A percentile compares a stretch with the other conserved stretches of the same genome.
Conservation (phyloP, 768 basidiomycete species). For the Tephrocybe sp. region DNA sequence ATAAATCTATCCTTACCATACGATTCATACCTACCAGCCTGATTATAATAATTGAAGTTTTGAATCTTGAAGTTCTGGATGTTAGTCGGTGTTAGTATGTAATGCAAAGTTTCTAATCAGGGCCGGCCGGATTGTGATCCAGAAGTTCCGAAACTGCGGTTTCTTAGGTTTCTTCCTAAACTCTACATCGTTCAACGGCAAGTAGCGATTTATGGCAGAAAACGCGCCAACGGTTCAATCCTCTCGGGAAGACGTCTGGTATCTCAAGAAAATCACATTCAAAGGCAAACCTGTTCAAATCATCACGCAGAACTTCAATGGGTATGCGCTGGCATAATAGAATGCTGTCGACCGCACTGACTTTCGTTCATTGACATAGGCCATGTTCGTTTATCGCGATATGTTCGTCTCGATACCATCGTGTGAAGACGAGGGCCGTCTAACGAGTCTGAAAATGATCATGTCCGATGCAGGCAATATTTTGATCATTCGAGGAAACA, state of each 20-base stretch:
- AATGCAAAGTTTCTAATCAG: no score
- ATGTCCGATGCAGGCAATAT: slow-evolving; percentile 65
- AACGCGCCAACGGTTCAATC: slow-evolving; percentile 32
- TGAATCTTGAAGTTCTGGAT: no score
- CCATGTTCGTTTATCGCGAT: slow-evolving; percentile 92
- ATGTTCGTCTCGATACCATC: slow-evolving; percentile 45
- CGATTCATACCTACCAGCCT: no score
- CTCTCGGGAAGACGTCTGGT: slow-evolving; percentile 67
- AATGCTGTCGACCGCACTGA: slow-evolving; percentile 1
- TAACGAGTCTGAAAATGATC: slow-evolving; percentile 3
- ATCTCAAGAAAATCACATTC: slow-evolving; percentile 67
- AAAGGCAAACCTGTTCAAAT: slow-evolving; percentile 48
- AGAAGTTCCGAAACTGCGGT: no score
- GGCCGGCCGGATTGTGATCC: no score
- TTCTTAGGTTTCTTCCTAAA: no score
- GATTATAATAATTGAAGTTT: no score
- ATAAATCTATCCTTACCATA: no score
- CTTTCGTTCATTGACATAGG: slow-evolving; percentile 40
- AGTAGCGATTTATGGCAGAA: slow-evolving; percentile 14
- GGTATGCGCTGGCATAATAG: slow-evolving; percentile 42
- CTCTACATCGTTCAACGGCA: no score
- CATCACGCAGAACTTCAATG: slow-evolving; percentile 82
- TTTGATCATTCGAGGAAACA: slow-evolving; percentile 79
- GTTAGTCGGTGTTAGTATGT: no score
- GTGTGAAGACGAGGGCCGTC: slow-evolving; percentile 2